A percentile compares a stretch with the other conserved stretches of the same genome.
Evolutionary conservation across 1,284 basidiomycete genomes (phyloP).

Genomic region (Cronartium ribicola): DNA sequence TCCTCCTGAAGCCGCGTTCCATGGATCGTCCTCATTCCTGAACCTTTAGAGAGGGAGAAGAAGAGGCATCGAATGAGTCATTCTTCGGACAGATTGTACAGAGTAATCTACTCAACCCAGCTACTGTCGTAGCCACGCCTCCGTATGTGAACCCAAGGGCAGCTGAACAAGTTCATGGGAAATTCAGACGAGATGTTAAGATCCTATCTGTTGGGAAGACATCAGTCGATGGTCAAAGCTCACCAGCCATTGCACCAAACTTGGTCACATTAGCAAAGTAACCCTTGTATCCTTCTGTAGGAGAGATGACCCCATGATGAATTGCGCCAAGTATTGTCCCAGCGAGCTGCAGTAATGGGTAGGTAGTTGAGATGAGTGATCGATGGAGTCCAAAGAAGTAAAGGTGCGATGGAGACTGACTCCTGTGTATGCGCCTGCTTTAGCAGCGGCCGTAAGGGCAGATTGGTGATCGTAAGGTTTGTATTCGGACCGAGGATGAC

Average conservation of each 20-base stretch:
- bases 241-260: conserved; percentile 37
- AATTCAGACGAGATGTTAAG: not conserved
- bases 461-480: conserved; percentile 27
- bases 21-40: conserved; percentile 36
- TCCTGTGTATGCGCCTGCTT: conserved; percentile 30
- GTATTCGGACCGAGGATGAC: conserved; percentile 12
- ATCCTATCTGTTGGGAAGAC: not conserved
- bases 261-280: conserved; percentile 21
- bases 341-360: conserved; percentile 9
- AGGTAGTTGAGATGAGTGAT: not conserved
- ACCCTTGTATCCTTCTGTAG: conserved; percentile 34
- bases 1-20: conserved; percentile 37
- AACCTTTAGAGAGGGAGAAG: conserved; percentile 7
- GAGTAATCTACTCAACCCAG: conserved; percentile 16
- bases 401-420: conserved; percentile 13
- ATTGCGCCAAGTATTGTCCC: conserved; percentile 33
- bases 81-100: not conserved
- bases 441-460: conserved; percentile 15
- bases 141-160: conserved; percentile 38
- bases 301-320: conserved; percentile 37
- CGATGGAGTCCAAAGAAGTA: not conserved
- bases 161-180: conserved; percentile 1
- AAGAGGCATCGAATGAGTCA: not conserved
- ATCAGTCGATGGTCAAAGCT: not conserved
- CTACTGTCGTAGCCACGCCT: conserved; percentile 21